phyloP scores from a whole-genome alignment of 2,329 filamentous ascomycete genomes.

The Hypoxylon sp. region DNA sequence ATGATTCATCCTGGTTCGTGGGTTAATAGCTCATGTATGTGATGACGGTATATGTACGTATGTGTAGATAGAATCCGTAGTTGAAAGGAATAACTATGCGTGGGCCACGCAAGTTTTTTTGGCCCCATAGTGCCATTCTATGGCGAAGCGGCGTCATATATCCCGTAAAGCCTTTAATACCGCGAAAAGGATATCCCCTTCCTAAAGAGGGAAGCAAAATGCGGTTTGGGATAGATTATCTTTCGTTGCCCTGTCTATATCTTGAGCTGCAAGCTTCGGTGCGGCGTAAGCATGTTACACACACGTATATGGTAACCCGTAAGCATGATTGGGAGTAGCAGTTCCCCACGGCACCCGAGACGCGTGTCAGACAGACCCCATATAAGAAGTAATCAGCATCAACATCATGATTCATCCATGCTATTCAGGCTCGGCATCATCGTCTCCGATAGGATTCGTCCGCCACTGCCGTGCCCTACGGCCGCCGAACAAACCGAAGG shows the following conservation, averaged over 20 bases:
- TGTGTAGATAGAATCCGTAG: too few species aligned
- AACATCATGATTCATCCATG: constrained; percentile 23
- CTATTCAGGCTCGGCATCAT: constrained; percentile 14
- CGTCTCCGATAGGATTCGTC: constrained; percentile 23
- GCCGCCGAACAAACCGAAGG: constrained; percentile 25
- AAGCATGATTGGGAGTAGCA: constrained; percentile 17
- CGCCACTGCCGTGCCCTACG: constrained; percentile 21
- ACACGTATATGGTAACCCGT: constrained; percentile 22
- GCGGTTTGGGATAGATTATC: constrained; percentile 9
- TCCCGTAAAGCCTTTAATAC: constrained; percentile 13
- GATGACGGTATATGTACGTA: constrained; percentile 21
- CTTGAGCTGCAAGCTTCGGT: constrained; percentile 7
- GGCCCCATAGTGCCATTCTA: constrained; percentile 16
- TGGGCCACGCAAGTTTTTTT: constrained; percentile 16
- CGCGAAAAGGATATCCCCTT: constrained; percentile 22
- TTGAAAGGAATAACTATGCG: too few species aligned
- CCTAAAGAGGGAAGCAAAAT: constrained; percentile 16
- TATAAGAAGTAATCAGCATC: constrained; percentile 24
- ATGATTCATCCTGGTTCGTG: constrained; percentile 30
- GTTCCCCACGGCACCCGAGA: constrained; percentile 25
- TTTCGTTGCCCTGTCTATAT: constrained; percentile 1
- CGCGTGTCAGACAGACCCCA: constrained; percentile 28
- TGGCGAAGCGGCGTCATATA: constrained; percentile 14
- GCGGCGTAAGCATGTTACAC: constrained; percentile 32
- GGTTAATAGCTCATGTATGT: constrained; percentile 34